Evolutionary conservation across 805 yeast genomes (phyloP).

Genomic region (Zygosaccharomyces kombuchaensis): DNA sequence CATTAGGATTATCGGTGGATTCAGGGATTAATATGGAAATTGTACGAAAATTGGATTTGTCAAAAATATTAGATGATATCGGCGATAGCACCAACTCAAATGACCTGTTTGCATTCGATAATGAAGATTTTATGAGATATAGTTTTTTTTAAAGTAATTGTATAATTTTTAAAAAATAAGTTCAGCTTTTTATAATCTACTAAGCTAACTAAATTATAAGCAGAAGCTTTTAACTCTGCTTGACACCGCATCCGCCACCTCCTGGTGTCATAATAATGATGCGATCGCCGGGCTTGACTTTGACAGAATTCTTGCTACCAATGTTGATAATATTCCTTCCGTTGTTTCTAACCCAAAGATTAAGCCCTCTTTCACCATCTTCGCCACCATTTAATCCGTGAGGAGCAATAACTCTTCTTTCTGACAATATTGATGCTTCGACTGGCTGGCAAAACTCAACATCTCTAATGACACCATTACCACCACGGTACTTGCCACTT

Average conservation of each 20-base stretch:
- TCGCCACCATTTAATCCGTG: slow-evolving; percentile 82
- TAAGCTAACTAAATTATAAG: neutral
- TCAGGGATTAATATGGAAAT: slow-evolving; percentile 6
- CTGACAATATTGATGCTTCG: slow-evolving; percentile 76
- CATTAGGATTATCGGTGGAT: neutral
- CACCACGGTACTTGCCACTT: slow-evolving; percentile 64
- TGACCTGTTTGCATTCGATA: slow-evolving; percentile 8
- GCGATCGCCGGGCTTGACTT: slow-evolving; percentile 59
- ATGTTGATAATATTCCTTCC: slow-evolving; percentile 41
- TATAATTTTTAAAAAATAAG: neutral
- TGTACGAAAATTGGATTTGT: slow-evolving; percentile 13
- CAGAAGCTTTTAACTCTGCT: neutral
- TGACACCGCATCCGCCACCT: slow-evolving; percentile 72
- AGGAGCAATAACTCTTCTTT: slow-evolving; percentile 79
- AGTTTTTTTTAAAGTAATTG: neutral
- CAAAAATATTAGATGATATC: slow-evolving; percentile 12
- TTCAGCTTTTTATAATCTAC: neutral
- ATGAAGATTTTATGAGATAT: slow-evolving; percentile 13
- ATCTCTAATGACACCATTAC: slow-evolving; percentile 82
- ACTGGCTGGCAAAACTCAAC: slow-evolving; percentile 70
- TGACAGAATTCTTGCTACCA: slow-evolving; percentile 68
- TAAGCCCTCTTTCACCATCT: slow-evolving; percentile 67
- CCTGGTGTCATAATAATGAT: slow-evolving; percentile 73
- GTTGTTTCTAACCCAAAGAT: slow-evolving; percentile 45
- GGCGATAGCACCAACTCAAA: slow-evolving; percentile 3